These are phyloP conservation scores for Mycena polygramma DNA, from an alignment of 768 basidiomycete genomes.

Conservation along the genomic window DNA sequence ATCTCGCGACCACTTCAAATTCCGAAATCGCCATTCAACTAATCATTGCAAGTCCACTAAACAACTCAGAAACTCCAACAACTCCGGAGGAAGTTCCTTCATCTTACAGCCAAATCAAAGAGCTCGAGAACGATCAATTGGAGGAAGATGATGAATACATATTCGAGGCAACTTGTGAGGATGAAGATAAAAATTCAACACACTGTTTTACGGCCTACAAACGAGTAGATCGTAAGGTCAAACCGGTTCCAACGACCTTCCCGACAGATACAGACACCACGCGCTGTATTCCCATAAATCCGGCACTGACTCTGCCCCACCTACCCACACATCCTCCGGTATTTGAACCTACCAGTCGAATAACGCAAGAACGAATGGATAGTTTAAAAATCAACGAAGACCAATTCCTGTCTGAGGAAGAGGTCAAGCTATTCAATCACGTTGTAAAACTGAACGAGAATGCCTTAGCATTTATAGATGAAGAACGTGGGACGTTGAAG, in stretches of 20 bases:
- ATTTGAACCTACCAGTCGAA: not conserved
- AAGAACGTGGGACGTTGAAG: conserved; percentile 18
- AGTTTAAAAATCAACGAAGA: not conserved
- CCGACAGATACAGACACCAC: not conserved
- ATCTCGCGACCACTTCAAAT: too few species aligned
- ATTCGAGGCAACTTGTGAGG: not conserved
- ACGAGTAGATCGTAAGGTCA: conserved; percentile 2
- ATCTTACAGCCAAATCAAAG: too few species aligned
- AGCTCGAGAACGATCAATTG: too few species aligned
- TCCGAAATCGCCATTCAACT: too few species aligned
- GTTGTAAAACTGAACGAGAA: conserved; percentile 1
- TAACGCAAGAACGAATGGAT: conserved; percentile 9
- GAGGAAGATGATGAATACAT: not conserved
- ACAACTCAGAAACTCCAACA: too few species aligned
- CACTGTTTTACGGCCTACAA: conserved; percentile 6
- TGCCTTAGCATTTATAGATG: conserved; percentile 8
- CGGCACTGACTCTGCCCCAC: not conserved
- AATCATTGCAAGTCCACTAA: too few species aligned
- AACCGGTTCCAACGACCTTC: not conserved
- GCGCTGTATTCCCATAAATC: not conserved
- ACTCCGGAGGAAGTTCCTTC: too few species aligned
- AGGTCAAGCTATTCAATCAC: conserved; percentile 1
- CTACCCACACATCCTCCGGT: not conserved
- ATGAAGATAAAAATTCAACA: not conserved
- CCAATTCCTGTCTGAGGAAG: not conserved